phyloP scores from a whole-genome alignment of 495 filamentous ascomycete species.

The Xylaria acuta region DNA sequence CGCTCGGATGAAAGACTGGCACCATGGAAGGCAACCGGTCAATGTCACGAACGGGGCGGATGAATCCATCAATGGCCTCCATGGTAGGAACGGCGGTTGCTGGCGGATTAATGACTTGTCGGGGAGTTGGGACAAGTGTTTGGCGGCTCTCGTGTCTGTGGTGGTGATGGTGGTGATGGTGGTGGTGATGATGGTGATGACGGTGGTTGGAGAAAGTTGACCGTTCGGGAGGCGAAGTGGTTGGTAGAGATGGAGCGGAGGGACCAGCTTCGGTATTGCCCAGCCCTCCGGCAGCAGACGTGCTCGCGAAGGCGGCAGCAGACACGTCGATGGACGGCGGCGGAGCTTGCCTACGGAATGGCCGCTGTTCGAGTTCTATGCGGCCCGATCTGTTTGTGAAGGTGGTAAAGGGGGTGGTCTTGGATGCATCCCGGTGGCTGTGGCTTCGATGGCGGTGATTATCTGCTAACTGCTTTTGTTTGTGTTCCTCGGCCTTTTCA shows the following conservation, averaged over 20 bases:
- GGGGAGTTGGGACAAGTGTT: conserved; percentile 55
- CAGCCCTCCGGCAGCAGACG: conserved; percentile 48
- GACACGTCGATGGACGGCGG: conserved; percentile 55
- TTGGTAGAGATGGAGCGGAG: conserved; percentile 66
- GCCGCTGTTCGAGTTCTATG: conserved; percentile 51
- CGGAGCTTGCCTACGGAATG: conserved; percentile 55
- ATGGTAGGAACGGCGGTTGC: conserved; percentile 74
- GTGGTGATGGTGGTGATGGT: conserved; percentile 67
- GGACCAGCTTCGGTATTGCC: conserved; percentile 63
- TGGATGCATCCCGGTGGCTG: conserved; percentile 50
- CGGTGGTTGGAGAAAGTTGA: conserved; percentile 64
- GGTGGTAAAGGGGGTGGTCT: conserved; percentile 54
- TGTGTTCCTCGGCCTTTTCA: conserved; percentile 77
- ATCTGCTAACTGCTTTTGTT: conserved; percentile 53
- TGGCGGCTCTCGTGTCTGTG: conserved; percentile 65
- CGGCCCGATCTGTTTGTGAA: conserved; percentile 58
- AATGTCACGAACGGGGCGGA: conserved; percentile 80
- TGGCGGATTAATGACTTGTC: conserved; percentile 68
- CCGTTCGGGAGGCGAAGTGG: conserved; percentile 78
- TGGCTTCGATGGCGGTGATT: conserved; percentile 51
- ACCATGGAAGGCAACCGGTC: conserved; percentile 89
- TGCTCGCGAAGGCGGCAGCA: conserved; percentile 51
- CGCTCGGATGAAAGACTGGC: conserved; percentile 70
- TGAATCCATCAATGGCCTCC: conserved; percentile 77
- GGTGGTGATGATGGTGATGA: conserved; percentile 57